phyloP scores from a whole-genome alignment of 352 stramenopile genomes.

The Phytophthora pinifolia region DNA sequence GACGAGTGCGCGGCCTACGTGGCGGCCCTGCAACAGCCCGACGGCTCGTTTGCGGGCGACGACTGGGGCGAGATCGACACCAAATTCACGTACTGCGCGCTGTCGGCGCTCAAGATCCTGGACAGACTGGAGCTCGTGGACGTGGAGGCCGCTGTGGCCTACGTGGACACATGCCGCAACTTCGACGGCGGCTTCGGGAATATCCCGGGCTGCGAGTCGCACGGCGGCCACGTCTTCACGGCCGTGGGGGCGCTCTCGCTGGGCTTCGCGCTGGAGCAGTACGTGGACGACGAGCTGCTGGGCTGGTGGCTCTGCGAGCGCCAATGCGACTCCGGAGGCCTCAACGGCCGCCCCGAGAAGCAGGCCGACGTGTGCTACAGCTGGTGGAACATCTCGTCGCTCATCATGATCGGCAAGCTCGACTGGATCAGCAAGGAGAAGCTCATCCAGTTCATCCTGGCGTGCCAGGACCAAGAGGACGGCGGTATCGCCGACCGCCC shows the following conservation, averaged over 20 bases:
- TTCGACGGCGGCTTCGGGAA: slow-evolving; percentile 95
- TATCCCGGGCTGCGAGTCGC: slow-evolving; percentile 94
- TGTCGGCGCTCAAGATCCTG: slow-evolving; percentile 95
- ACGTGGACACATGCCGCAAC: slow-evolving; percentile 97
- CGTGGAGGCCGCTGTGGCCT: slow-evolving; percentile 88
- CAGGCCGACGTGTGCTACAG: slow-evolving; percentile 99
- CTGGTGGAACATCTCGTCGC: slow-evolving; percentile 98
- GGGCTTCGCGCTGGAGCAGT: slow-evolving; percentile 61
- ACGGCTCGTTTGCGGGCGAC: slow-evolving; percentile 98
- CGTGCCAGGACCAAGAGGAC: slow-evolving; percentile 97
- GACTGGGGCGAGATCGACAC: slow-evolving; percentile 98
- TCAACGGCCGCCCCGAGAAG: slow-evolving; percentile 99
- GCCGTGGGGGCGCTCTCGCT: slow-evolving; percentile 96
- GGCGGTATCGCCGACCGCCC: slow-evolving; percentile 98
- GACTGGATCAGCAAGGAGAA: slow-evolving; percentile 96
- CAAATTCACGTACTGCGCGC: slow-evolving; percentile 98
- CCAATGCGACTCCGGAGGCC: slow-evolving; percentile 94
- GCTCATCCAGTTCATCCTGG: slow-evolving; percentile 93
- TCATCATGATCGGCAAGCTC: slow-evolving; percentile 95
- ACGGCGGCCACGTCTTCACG: slow-evolving; percentile 98
- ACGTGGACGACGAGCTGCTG: slow-evolving; percentile 89
- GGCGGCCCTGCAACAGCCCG: slow-evolving; percentile 90
- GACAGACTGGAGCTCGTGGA: slow-evolving; percentile 86
- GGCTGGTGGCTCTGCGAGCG: slow-evolving; percentile 97
- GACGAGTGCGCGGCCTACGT: slow-evolving; percentile 87